A percentile compares a stretch with the other conserved stretches of the same genome.
phyloP scores from a whole-genome alignment of 306 rosid species.

The Inga oerstediana region DNA sequence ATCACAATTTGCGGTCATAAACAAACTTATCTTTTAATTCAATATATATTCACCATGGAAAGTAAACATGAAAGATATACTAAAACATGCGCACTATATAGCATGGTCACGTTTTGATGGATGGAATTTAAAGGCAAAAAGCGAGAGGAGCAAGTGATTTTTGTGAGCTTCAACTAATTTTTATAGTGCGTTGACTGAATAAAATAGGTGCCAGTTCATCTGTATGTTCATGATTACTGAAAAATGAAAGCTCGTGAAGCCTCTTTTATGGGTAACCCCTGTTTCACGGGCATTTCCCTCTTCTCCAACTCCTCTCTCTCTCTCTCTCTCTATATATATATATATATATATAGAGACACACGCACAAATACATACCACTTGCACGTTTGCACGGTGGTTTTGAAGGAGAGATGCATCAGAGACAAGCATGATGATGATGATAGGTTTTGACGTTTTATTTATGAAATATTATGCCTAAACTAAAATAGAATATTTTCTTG shows the following conservation, averaged over 20 bases:
- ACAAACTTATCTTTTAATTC: background rate
- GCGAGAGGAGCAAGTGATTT: background rate
- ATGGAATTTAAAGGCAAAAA: background rate
- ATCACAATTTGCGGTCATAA: background rate
- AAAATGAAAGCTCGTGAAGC: conserved; percentile 23
- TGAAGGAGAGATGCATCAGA: background rate
- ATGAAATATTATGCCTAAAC: background rate
- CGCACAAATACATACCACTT: background rate
- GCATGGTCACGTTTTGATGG: background rate
- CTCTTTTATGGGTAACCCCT: background rate
- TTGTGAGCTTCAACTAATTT: background rate
- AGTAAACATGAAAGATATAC: background rate
- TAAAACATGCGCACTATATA: background rate
- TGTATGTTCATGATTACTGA: background rate
- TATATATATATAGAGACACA: no score
- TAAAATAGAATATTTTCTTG: background rate
- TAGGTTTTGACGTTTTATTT: no score
- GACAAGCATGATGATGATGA: no score
- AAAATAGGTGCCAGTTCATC: background rate
- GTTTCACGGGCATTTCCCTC: background rate
- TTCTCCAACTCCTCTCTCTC: background rate
- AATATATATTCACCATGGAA: background rate
- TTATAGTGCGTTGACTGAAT: background rate
- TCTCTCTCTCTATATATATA: no score
- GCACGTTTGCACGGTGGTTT: background rate